These are phyloP conservation scores for Ceriops zippeliana DNA, from an alignment of 345 rosid genomes.

Conservation along the genomic window DNA sequence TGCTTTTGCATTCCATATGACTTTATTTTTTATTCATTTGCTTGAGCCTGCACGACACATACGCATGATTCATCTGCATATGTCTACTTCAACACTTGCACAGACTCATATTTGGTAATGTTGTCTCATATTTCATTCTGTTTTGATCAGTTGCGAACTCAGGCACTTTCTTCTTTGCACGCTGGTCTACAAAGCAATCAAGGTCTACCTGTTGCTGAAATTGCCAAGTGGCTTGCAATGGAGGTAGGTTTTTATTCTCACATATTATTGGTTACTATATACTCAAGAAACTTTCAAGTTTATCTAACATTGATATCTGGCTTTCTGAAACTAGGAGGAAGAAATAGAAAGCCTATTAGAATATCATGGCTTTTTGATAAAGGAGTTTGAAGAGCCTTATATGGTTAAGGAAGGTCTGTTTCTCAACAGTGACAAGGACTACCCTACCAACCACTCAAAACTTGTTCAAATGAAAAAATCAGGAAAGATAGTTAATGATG, in stretches of 20 bases:
- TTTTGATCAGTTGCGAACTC: conserved; percentile 75
- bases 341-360: conserved; percentile 60
- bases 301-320: conserved; percentile 29
- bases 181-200: conserved; percentile 77
- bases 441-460: conserved; percentile 72
- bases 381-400: conserved; percentile 85
- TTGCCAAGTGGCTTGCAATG: conserved; percentile 84
- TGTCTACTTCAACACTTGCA: not conserved
- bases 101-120: not conserved
- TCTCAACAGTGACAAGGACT: conserved; percentile 71
- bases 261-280: not conserved
- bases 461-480: conserved; percentile 81
- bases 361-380: conserved; percentile 71
- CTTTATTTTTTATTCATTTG: conserved; percentile 7
- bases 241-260: conserved; percentile 51
- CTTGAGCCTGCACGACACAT: not conserved
- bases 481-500: conserved; percentile 59
- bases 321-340: conserved; percentile 59
- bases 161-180: conserved; percentile 86
- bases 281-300: conserved; percentile 1
- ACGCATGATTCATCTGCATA: not conserved
- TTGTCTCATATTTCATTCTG: conserved; percentile 17
- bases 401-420: conserved; percentile 88
- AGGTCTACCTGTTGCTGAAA: conserved; percentile 78
- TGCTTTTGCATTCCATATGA: conserved; percentile 16